These are phyloP conservation scores for Leccinum subrobustum DNA, from an alignment of 1,284 basidiomycete genomes.

Conservation along the genomic window DNA sequence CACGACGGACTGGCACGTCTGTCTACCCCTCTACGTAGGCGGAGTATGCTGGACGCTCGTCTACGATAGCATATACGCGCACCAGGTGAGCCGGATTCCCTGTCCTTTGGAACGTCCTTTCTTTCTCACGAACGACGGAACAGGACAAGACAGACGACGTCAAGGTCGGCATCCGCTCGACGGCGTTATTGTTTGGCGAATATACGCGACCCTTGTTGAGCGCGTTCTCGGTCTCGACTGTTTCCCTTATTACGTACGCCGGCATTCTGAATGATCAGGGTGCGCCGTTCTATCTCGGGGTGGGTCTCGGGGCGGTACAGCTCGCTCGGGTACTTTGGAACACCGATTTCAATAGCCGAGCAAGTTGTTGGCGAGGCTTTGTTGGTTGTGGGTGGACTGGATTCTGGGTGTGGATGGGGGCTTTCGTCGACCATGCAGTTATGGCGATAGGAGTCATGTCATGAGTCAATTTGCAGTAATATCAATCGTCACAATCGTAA, in stretches of 20 bases:
- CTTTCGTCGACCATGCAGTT: conserved; percentile 71
- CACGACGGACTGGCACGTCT: conserved; percentile 78
- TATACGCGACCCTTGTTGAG: conserved; percentile 77
- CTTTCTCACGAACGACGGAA: background rate
- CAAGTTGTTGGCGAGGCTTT: conserved; percentile 94
- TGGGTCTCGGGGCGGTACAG: conserved; percentile 74
- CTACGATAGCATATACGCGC: conserved; percentile 98
- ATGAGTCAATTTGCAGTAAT: background rate
- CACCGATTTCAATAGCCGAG: conserved; percentile 76
- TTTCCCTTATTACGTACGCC: conserved; percentile 77
- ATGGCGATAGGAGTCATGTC: conserved; percentile 21
- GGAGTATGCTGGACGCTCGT: conserved; percentile 93
- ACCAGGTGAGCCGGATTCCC: conserved; percentile 61
- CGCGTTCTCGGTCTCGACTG: conserved; percentile 70
- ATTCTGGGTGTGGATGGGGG: conserved; percentile 86
- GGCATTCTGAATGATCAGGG: conserved; percentile 79
- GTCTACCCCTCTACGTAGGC: conserved; percentile 87
- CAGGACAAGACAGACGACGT: conserved; percentile 95
- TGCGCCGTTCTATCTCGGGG: conserved; percentile 78
- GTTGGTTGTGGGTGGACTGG: conserved; percentile 87
- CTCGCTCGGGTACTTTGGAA: conserved; percentile 78
- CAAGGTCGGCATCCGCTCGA: conserved; percentile 88
- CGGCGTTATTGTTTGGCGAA: conserved; percentile 86
- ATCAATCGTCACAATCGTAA: background rate
- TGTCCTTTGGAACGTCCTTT: too few relatives aligned